Evolutionary conservation across 306 rosid genomes (phyloP).

Genomic region (Vigna nakashimae): DNA sequence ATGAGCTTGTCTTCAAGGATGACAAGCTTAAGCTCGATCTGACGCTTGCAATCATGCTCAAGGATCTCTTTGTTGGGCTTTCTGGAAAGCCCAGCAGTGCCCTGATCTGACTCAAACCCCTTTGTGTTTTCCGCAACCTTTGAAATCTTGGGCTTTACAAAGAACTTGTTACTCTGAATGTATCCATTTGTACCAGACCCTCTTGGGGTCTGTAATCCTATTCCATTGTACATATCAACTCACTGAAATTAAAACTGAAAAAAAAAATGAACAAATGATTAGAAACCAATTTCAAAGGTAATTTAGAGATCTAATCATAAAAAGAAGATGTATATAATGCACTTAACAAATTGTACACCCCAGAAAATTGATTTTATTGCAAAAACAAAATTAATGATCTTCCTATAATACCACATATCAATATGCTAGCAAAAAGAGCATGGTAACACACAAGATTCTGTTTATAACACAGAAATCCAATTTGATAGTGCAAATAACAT

Average conservation of each 20-base stretch:
- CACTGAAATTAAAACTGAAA: not conserved
- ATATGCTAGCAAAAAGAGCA: too few relatives aligned
- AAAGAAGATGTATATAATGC: not conserved
- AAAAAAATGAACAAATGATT: not conserved
- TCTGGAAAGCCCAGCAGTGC: constrained; percentile 67
- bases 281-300: not conserved
- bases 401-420: too few relatives aligned
- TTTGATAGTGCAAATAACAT: too few relatives aligned
- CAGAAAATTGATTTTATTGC: too few relatives aligned
- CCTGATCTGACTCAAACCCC: constrained; percentile 72
- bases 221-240: constrained; percentile 87
- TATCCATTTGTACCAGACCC: constrained; percentile 98
- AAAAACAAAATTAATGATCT: too few relatives aligned
- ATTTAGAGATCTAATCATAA: not conserved
- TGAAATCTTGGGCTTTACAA: constrained; percentile 66
- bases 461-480: too few relatives aligned
- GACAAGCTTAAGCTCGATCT: constrained; percentile 86
- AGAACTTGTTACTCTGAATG: constrained; percentile 88
- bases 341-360: not conserved
- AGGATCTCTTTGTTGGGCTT: constrained; percentile 83
- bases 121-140: constrained; percentile 64
- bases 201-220: constrained; percentile 89
- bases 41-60: constrained; percentile 96
- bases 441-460: too few relatives aligned
- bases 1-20: constrained; percentile 81